A percentile compares a stretch with the other conserved stretches of the same genome.
phyloP scores from a whole-genome alignment of 208 protist genomes.

The Herpetomonas tarakana region DNA sequence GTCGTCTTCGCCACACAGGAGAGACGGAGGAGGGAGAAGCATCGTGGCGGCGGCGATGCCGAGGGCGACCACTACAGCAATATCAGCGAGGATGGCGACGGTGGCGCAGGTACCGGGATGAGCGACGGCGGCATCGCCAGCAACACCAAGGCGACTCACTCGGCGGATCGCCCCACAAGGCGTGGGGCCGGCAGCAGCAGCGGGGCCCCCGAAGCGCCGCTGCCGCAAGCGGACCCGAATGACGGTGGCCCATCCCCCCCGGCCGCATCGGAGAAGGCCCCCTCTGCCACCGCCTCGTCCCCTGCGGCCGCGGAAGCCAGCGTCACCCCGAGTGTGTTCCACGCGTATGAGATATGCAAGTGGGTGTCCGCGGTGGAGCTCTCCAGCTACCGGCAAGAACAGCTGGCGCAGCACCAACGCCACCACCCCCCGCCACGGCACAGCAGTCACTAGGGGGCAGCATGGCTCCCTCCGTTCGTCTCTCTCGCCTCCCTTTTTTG shows the following conservation, averaged over 20 bases:
- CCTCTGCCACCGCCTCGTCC: not conserved
- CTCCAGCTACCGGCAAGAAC: not conserved
- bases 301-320: not conserved
- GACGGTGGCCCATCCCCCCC: not conserved
- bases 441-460: no score
- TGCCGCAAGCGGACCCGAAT: not conserved
- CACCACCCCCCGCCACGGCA: no score
- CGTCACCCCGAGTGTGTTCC: conserved; percentile 8
- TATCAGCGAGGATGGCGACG: not conserved
- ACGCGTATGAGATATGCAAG: conserved; percentile 11
- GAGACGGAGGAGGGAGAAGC: not conserved
- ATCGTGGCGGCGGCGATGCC: not conserved
- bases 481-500: no score
- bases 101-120: not conserved
- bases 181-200: not conserved
- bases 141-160: not conserved
- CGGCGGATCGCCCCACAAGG: not conserved
- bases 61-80: not conserved
- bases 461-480: no score
- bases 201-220: not conserved
- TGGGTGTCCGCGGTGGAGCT: conserved; percentile 8
- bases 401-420: not conserved
- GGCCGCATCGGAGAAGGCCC: not conserved
- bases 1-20: not conserved
- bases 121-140: not conserved